These are phyloP conservation scores for Boletus rubropictus DNA, from an alignment of 768 basidiomycete genomes.

Conservation along the genomic window DNA sequence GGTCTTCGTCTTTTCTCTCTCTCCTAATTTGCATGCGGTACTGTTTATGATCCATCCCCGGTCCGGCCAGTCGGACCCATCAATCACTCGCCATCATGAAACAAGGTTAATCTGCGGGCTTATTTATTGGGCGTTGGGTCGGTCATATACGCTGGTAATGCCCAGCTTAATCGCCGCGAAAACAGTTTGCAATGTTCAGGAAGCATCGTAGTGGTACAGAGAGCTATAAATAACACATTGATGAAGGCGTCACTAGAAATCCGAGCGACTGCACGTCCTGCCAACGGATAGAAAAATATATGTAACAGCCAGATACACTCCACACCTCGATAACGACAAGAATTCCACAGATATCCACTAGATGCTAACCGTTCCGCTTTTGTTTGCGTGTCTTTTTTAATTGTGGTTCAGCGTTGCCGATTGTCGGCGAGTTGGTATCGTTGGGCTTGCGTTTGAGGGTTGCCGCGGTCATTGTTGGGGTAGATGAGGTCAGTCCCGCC, in stretches of 20 bases:
- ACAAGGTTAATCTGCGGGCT: slow-evolving; percentile 13
- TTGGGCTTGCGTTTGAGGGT: slow-evolving; percentile 52
- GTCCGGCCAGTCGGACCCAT: too few relatives aligned
- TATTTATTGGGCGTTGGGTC: slow-evolving; percentile 9
- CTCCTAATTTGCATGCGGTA: slow-evolving; percentile 7
- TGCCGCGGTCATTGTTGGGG: slow-evolving; percentile 44
- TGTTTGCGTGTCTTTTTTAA: slow-evolving; percentile 53
- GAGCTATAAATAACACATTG: slow-evolving; percentile 34
- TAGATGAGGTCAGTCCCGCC: slow-evolving; percentile 39
- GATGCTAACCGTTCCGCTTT: slow-evolving; percentile 44
- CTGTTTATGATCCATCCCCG: slow-evolving; percentile 10
- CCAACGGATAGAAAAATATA: slow-evolving; percentile 28
- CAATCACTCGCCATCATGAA: not conserved
- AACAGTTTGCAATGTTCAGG: slow-evolving; percentile 14
- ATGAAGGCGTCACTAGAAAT: slow-evolving; percentile 22
- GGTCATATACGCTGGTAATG: not conserved
- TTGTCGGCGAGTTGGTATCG: slow-evolving; percentile 47
- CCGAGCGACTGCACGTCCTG: slow-evolving; percentile 25
- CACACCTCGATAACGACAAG: slow-evolving; percentile 26
- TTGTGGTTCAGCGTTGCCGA: slow-evolving; percentile 42
- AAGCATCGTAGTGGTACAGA: slow-evolving; percentile 30
- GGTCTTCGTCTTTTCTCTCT: slow-evolving; percentile 2
- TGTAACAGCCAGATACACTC: slow-evolving; percentile 25
- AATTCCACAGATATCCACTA: slow-evolving; percentile 30
- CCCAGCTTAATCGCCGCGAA: slow-evolving; percentile 6